These are phyloP conservation scores for Solidago caesia DNA, from an alignment of 129 eudicot species.

Conservation along the genomic window DNA sequence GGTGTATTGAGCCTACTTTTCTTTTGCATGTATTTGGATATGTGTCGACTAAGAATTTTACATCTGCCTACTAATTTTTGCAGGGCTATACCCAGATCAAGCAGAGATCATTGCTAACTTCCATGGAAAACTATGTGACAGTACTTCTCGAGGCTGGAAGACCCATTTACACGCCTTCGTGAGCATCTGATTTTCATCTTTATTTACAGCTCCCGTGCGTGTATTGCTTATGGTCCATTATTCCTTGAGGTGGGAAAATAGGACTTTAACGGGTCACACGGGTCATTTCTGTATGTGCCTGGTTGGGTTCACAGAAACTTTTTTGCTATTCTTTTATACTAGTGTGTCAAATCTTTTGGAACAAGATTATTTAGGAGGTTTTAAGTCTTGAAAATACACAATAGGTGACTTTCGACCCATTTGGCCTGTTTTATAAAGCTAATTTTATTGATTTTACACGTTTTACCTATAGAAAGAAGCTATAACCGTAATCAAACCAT, in stretches of 20 bases:
- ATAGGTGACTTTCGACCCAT: neutral
- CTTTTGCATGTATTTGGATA: neutral
- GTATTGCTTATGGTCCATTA: neutral
- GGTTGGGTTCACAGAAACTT: neutral
- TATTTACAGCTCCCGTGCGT: neutral
- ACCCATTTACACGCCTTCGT: conserved; percentile 77
- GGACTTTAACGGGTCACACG: neutral
- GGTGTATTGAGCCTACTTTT: neutral
- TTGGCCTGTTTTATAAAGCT: neutral
- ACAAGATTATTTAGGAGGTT: neutral
- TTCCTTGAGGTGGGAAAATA: neutral
- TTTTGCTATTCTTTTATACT: no score
- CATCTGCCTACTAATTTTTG: neutral
- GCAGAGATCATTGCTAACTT: conserved; percentile 74
- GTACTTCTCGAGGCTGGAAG: conserved; percentile 72
- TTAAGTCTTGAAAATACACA: neutral
- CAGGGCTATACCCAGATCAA: conserved; percentile 90
- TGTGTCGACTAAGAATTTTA: neutral
- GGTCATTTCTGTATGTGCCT: no score
- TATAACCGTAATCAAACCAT: neutral
- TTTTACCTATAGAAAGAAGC: neutral
- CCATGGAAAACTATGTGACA: conserved; percentile 82
- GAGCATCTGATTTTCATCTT: conserved; percentile 23
- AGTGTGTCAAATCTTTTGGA: neutral
- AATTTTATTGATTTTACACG: neutral